Percentiles rank a stretch among this genome's conserved stretches.
These are phyloP conservation scores for Mixia osmundae DNA, from an alignment of 1,284 basidiomycete genomes.

Conservation along the genomic window DNA sequence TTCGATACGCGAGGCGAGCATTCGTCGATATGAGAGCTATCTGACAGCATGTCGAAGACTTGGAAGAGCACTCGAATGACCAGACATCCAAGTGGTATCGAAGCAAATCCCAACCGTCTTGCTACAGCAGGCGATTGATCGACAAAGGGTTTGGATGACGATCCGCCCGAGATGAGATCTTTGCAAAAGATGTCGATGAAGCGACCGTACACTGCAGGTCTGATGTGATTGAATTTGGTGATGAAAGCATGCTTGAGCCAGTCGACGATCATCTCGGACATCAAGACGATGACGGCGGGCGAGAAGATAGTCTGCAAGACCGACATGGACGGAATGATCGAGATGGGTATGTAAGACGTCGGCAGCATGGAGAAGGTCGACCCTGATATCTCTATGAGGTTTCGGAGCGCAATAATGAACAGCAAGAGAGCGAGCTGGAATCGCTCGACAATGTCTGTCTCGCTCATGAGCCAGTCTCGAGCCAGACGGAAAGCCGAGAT, in stretches of 20 bases:
- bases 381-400: constrained; percentile 81
- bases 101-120: constrained; percentile 76
- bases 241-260: constrained; percentile 99
- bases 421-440: constrained; percentile 88
- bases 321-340: constrained; percentile 21
- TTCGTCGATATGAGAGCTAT: constrained; percentile 23
- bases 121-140: constrained; percentile 90
- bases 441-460: constrained; percentile 80
- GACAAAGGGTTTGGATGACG: constrained; percentile 52
- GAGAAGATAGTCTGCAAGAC: constrained; percentile 72
- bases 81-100: constrained; percentile 72
- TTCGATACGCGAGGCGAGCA: constrained; percentile 16
- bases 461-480: background rate
- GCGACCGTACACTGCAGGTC: constrained; percentile 80
- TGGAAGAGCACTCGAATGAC: constrained; percentile 72
- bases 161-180: constrained; percentile 32
- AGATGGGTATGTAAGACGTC: constrained; percentile 19
- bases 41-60: constrained; percentile 37
- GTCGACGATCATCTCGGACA: constrained; percentile 85
- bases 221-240: constrained; percentile 65
- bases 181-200: constrained; percentile 91
- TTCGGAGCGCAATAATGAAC: constrained; percentile 69
- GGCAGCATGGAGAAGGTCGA: constrained; percentile 49
- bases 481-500: background rate
- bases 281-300: constrained; percentile 69